A percentile compares a stretch with the other conserved stretches of the same genome.
Evolutionary conservation across 345 rosid genomes (phyloP).

Genomic region (Nephelium lappaceum): DNA sequence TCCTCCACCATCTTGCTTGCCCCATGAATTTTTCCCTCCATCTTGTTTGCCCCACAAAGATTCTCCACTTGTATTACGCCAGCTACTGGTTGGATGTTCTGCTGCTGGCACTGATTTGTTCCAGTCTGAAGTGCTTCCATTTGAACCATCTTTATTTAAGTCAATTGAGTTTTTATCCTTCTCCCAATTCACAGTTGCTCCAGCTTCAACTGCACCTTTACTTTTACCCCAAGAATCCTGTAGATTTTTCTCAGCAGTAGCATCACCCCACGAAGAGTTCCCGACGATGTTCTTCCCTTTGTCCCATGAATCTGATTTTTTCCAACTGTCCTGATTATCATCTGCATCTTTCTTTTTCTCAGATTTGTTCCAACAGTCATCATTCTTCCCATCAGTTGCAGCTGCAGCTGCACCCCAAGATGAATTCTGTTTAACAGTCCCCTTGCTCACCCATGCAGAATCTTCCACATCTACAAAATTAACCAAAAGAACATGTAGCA

Average conservation of each 20-base stretch:
- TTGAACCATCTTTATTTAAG: slow-evolving; percentile 1
- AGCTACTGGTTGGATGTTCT: slow-evolving; percentile 23
- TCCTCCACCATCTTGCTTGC: slow-evolving; percentile 21
- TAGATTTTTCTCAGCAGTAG: slow-evolving; percentile 14
- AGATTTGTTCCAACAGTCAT: slow-evolving; percentile 59
- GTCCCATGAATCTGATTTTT: slow-evolving; percentile 20
- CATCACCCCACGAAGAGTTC: slow-evolving; percentile 31
- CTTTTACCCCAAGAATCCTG: slow-evolving; percentile 30
- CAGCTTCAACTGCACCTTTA: slow-evolving; percentile 25
- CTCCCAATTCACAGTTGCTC: slow-evolving; percentile 21
- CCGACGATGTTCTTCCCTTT: slow-evolving; percentile 24
- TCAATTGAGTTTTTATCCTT: not conserved
- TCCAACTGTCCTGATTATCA: slow-evolving; percentile 21
- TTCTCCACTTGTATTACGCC: not conserved
- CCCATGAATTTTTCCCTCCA: slow-evolving; percentile 30
- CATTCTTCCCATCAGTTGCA: slow-evolving; percentile 38
- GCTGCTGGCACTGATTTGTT: slow-evolving; percentile 14
- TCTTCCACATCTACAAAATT: slow-evolving; percentile 34
- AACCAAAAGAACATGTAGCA: slow-evolving; percentile 2
- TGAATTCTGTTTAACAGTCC: slow-evolving; percentile 38
- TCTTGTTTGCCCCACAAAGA: not conserved
- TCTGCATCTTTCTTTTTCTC: slow-evolving; percentile 21
- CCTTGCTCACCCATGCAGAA: slow-evolving; percentile 48
- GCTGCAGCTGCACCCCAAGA: slow-evolving; percentile 59
- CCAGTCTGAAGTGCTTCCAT: slow-evolving; percentile 28